A percentile compares a stretch with the other conserved stretches of the same genome.
phyloP scores from a whole-genome alignment of 495 filamentous ascomycete genomes.

The Gamarada debralockiae region DNA sequence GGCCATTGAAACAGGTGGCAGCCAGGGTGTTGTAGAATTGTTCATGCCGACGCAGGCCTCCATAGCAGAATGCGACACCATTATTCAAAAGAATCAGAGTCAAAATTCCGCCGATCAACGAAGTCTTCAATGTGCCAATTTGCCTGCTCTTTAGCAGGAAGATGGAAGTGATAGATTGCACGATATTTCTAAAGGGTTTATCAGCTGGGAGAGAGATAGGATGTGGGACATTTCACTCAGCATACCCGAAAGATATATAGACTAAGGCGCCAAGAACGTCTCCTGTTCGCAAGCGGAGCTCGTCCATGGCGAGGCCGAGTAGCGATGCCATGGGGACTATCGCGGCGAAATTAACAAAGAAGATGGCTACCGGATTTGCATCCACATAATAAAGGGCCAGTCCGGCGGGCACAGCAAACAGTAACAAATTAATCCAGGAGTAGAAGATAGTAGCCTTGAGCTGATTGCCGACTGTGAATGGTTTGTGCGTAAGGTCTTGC shows the following conservation, averaged over 20 bases:
- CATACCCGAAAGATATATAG: slow-evolving; percentile 83
- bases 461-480: slow-evolving; percentile 67
- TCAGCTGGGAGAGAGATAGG: too few species aligned
- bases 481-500: too few species aligned
- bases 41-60: slow-evolving; percentile 86
- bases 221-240: background rate
- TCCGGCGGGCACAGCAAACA: slow-evolving; percentile 70
- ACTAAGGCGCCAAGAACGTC: slow-evolving; percentile 80
- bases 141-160: slow-evolving; percentile 67
- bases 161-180: slow-evolving; percentile 85
- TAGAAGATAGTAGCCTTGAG: slow-evolving; percentile 64
- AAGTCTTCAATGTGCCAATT: slow-evolving; percentile 84
- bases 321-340: slow-evolving; percentile 81
- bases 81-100: too few species aligned
- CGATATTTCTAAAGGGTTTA: slow-evolving; percentile 62
- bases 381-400: slow-evolving; percentile 62
- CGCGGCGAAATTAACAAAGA: slow-evolving; percentile 80
- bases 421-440: slow-evolving; percentile 76
- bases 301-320: slow-evolving; percentile 85
- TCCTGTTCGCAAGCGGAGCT: slow-evolving; percentile 72
- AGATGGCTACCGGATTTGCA: slow-evolving; percentile 45
- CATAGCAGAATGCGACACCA: too few species aligned
- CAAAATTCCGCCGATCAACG: too few species aligned
- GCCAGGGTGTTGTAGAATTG: slow-evolving; percentile 89
- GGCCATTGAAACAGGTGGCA: slow-evolving; percentile 77